phyloP scores from a whole-genome alignment of 2,329 filamentous ascomycete genomes.

The Scorias spongiosa region DNA sequence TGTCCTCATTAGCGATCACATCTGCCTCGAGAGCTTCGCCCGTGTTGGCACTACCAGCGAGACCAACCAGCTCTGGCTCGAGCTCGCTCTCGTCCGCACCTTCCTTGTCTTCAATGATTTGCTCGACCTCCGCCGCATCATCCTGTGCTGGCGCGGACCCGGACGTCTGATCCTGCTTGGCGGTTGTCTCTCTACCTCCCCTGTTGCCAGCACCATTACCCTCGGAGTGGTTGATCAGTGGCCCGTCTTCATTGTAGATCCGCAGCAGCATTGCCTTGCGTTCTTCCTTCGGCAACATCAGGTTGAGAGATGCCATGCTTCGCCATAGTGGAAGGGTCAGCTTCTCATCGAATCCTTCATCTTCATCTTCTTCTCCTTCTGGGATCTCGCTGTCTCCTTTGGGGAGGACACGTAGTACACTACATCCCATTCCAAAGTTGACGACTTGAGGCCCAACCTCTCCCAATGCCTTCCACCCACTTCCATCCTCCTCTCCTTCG shows the following conservation, averaged over 20 bases:
- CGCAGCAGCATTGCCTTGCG: slow-evolving; percentile 78
- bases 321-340: slow-evolving; percentile 92
- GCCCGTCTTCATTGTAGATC: slow-evolving; percentile 78
- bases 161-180: neutral
- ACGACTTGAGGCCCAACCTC: slow-evolving; percentile 77
- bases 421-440: slow-evolving; percentile 78
- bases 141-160: neutral
- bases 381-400: slow-evolving; percentile 37
- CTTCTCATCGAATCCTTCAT: slow-evolving; percentile 49
- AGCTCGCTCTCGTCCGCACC: slow-evolving; percentile 7
- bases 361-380: slow-evolving; percentile 7
- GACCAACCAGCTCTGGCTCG: neutral
- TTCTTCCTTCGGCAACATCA: slow-evolving; percentile 98
- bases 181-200: neutral
- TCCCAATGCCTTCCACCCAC: slow-evolving; percentile 58
- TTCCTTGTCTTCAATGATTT: slow-evolving; percentile 7
- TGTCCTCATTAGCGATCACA: slow-evolving; percentile 25
- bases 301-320: slow-evolving; percentile 77
- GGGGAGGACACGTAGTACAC: slow-evolving; percentile 70
- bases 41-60: neutral
- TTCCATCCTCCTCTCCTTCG: slow-evolving; percentile 29
- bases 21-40: slow-evolving; percentile 20
- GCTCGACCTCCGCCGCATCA: neutral
- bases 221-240: slow-evolving; percentile 52
- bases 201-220: neutral